Percentiles rank a stretch among this genome's conserved stretches.
Evolutionary conservation across 176 grass and related monocot species (phyloP).

Genomic region (Olyra latifolia): DNA sequence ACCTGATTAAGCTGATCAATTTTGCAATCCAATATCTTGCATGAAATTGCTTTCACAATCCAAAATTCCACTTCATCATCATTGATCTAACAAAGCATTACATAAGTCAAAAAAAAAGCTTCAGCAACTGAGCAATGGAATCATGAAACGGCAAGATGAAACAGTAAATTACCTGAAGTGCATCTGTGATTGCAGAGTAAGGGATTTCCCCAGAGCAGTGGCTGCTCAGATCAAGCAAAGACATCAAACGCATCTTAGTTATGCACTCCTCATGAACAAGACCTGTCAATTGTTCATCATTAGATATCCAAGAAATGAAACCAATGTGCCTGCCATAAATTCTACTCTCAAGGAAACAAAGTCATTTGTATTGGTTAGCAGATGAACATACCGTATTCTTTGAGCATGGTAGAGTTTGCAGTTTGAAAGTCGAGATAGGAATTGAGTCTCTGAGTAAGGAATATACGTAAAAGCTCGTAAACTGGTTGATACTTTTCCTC

Average conservation of each 20-base stretch:
- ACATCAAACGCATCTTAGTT: conserved; percentile 88
- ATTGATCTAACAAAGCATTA: conserved; percentile 56
- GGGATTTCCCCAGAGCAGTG: conserved; percentile 65
- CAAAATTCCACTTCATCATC: conserved; percentile 91
- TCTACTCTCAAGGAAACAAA: neutral
- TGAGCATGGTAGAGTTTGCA: conserved; percentile 62
- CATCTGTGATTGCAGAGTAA: conserved; percentile 73
- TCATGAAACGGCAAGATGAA: neutral
- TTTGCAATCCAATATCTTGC: conserved; percentile 79
- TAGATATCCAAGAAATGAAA: conserved; percentile 10
- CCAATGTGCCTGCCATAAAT: neutral
- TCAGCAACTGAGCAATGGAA: neutral
- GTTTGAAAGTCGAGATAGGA: conserved; percentile 79
- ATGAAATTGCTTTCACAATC: conserved; percentile 90
- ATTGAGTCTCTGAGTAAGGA: conserved; percentile 76
- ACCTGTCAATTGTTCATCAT: conserved; percentile 37
- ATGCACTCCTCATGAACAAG: conserved; percentile 85
- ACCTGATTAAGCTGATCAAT: conserved; percentile 83
- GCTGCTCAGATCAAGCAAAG: conserved; percentile 80
- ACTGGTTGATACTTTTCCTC: conserved; percentile 68
- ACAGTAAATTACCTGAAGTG: conserved; percentile 53
- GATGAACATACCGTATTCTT: conserved; percentile 59
- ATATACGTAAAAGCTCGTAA: conserved; percentile 82
- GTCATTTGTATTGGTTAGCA: neutral
- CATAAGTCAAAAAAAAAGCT: neutral